These are phyloP conservation scores for Lipomyces yamadae DNA, from an alignment of 805 yeast genomes.

Conservation along the genomic window DNA sequence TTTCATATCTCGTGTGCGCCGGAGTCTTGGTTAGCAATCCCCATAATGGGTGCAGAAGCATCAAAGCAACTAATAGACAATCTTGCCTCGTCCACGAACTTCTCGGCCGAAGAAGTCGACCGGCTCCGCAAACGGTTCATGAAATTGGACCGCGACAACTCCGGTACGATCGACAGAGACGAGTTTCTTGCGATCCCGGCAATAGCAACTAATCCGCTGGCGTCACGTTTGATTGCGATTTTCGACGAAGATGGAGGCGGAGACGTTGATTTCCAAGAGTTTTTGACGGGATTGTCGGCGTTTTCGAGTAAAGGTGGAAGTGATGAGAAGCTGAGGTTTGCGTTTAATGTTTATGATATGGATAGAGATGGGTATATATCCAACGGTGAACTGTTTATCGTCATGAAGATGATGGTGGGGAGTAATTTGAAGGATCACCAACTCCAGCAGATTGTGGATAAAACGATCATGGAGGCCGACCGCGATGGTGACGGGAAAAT, in stretches of 20 bases:
- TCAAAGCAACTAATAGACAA: conserved; percentile 64
- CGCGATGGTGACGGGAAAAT: conserved; percentile 83
- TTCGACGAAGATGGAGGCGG: conserved; percentile 94
- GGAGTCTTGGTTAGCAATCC: neutral
- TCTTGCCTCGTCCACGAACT: conserved; percentile 79
- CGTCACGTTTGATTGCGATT: conserved; percentile 86
- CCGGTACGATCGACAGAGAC: conserved; percentile 87
- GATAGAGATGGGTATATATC: conserved; percentile 95
- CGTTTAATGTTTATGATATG: conserved; percentile 92
- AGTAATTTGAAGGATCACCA: conserved; percentile 83
- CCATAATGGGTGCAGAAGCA: conserved; percentile 62
- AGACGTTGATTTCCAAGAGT: conserved; percentile 93
- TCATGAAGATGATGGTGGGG: conserved; percentile 96
- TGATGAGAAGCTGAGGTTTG: conserved; percentile 82
- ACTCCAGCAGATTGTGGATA: conserved; percentile 91
- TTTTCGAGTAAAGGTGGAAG: conserved; percentile 83
- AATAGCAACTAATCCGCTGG: conserved; percentile 85
- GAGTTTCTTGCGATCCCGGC: conserved; percentile 95
- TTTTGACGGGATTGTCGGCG: conserved; percentile 81
- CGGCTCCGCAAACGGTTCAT: conserved; percentile 88
- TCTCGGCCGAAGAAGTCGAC: conserved; percentile 89
- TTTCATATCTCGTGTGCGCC: neutral
- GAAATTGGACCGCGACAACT: conserved; percentile 91
- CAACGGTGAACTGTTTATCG: conserved; percentile 91
- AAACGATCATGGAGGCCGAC: conserved; percentile 93